These are phyloP conservation scores for Nakaseomyces sp. DNA, from an alignment of 1,139 yeast species.

Conservation along the genomic window DNA sequence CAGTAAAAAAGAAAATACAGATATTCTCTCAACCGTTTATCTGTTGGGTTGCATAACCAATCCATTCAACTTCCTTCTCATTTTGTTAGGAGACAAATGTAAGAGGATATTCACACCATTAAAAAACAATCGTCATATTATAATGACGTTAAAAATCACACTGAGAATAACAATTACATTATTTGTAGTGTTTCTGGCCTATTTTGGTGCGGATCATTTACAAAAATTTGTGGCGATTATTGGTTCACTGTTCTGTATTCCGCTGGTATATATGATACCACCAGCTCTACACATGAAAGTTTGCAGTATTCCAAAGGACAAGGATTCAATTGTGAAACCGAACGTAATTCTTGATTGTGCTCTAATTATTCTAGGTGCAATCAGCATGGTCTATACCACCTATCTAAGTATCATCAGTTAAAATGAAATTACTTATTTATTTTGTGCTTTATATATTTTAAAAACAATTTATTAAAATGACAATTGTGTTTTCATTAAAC, in stretches of 20 bases:
- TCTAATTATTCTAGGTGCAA: conserved; percentile 47
- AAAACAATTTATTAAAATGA: background rate
- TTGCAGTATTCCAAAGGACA: conserved; percentile 27
- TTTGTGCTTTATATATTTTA: no score
- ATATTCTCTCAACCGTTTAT: background rate
- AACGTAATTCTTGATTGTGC: conserved; percentile 36
- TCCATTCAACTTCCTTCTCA: background rate
- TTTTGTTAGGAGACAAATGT: background rate
- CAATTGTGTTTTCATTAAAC: background rate
- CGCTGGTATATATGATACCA: conserved; percentile 75
- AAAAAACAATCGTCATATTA: background rate
- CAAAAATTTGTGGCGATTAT: conserved; percentile 68
- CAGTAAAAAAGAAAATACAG: background rate
- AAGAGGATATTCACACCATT: background rate
- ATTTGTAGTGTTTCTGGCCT: conserved; percentile 45
- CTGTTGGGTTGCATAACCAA: background rate
- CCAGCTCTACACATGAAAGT: conserved; percentile 54
- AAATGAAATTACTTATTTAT: background rate
- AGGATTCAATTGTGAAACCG: conserved; percentile 17
- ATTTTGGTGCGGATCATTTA: conserved; percentile 55
- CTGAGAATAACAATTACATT: conserved; percentile 47
- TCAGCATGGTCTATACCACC: conserved; percentile 59
- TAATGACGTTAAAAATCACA: conserved; percentile 61
- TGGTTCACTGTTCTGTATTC: conserved; percentile 77
- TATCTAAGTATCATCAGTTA: conserved; percentile 40